Conservation (phyloP, 1,284 basidiomycete genomes). For the Coniferiporia weirii region DNA sequence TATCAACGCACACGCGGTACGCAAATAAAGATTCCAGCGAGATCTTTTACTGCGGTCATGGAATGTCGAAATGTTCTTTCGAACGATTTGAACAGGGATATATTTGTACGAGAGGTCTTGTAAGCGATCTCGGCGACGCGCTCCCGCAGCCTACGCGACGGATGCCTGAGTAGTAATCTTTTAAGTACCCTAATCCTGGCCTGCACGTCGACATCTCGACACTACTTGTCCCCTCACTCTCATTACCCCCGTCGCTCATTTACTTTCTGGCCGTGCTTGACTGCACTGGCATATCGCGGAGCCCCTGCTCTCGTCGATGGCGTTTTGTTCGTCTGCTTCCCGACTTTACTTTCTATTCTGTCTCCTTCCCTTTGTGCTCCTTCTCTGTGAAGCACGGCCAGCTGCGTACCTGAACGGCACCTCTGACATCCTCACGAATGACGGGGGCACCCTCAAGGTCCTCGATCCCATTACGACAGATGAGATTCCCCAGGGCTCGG, state of each 20-base stretch:
- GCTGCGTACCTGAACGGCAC: constrained; percentile 11
- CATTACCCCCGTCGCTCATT: constrained; percentile 7
- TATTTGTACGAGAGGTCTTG: too few species aligned
- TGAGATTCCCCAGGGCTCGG: constrained; percentile 46
- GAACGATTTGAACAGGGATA: too few species aligned
- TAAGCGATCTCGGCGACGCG: too few species aligned
- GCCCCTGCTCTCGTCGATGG: background rate
- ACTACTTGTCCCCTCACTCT: constrained; percentile 1
- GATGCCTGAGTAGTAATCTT: too few species aligned
- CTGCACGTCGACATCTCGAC: background rate
- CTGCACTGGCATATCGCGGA: constrained; percentile 2
- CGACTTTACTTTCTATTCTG: background rate
- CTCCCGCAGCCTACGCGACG: too few species aligned
- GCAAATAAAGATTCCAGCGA: too few species aligned
- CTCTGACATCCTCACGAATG: constrained; percentile 31
- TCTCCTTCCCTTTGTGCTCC: constrained; percentile 1
- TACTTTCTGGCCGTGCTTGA: constrained; percentile 7
- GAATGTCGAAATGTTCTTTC: too few species aligned
- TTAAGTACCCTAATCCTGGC: too few species aligned
- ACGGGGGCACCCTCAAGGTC: constrained; percentile 38
- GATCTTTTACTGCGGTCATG: too few species aligned
- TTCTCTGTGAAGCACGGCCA: background rate
- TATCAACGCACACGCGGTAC: too few species aligned
- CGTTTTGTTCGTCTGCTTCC: background rate
- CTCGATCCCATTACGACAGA: constrained; percentile 39